These are phyloP conservation scores for Saccharomycopsis sp. DNA, from an alignment of 805 yeast genomes.

Conservation along the genomic window DNA sequence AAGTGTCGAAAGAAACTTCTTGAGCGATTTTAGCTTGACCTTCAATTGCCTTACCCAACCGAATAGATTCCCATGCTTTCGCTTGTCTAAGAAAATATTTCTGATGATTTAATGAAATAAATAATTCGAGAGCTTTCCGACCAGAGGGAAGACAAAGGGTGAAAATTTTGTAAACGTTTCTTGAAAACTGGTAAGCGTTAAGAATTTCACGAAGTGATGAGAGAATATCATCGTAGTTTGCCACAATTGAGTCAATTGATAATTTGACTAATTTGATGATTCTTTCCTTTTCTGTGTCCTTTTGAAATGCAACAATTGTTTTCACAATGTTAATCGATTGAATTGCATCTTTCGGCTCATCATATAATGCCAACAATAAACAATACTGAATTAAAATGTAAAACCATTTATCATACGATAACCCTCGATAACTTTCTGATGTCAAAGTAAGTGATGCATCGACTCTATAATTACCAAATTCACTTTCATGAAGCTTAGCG, in stretches of 20 bases:
- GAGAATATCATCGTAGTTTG: conserved; percentile 48
- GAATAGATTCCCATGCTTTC: conserved; percentile 77
- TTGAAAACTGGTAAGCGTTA: conserved; percentile 68
- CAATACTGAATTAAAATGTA: conserved; percentile 75
- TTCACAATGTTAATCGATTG: conserved; percentile 68
- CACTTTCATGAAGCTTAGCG: conserved; percentile 54
- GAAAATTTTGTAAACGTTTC: conserved; percentile 59
- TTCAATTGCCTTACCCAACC: conserved; percentile 43
- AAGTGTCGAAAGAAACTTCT: conserved; percentile 24
- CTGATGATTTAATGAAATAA: conserved; percentile 78
- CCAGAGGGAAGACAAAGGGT: conserved; percentile 62
- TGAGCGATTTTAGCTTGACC: conserved; percentile 69
- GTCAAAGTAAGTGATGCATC: conserved; percentile 30
- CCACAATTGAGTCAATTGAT: conserved; percentile 44
- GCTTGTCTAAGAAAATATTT: conserved; percentile 84
- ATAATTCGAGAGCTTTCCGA: conserved; percentile 46
- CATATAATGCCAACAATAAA: conserved; percentile 54
- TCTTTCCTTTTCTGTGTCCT: conserved; percentile 52
- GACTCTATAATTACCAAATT: conserved; percentile 24
- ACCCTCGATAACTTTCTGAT: conserved; percentile 64
- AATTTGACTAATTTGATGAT: conserved; percentile 59
- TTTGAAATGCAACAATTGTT: conserved; percentile 71
- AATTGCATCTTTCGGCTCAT: conserved; percentile 54
- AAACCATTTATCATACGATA: conserved; percentile 78
- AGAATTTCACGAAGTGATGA: conserved; percentile 56